Evolutionary conservation across 345 rosid species (phyloP), one percentile per base, ranked within the genome.

Genomic region (Cochlearia excelsa): DNA sequence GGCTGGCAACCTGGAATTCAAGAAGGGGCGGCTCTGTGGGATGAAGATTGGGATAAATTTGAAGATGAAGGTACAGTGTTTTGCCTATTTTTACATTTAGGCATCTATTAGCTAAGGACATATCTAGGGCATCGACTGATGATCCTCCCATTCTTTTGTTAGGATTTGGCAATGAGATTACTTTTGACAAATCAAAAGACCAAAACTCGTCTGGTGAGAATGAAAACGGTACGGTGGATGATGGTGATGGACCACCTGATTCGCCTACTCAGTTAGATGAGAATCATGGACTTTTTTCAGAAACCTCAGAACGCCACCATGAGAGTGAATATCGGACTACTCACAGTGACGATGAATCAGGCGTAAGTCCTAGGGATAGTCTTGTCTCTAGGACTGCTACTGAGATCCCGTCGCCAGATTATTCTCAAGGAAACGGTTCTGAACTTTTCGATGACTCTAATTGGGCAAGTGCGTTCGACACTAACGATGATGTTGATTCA

Each of bases 31-130:
- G 85, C 83, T 65, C 71, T 80, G 40, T 93, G 97, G 99, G 94
- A 89, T 80, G 99, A 93, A 80, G 99, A 89, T 9, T 93, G 99
- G 95, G 99, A 93, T 71, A 89, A 93, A 73, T 89, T 93, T 78
- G 95, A 85, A 80, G 99, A 93, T 80, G 94, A 84, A 82, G 97
- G 99, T 85, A 74, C 69, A 59, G 51, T 66, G 45, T 23, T 38
- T 23, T 26, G 26, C 46, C 56, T 57, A 39, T 71, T 31, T 4
- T 10, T 39, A 65, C 61, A 53, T 46, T 31, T 39, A 39, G 48
- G 34, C 26, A 6, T 55, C 30, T 59, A 16, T 54, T 16, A 9
- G 33, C n/a, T 51, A 59, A 56, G 59, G 7, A 57, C 65, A 35
- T 41, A 27, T 35, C 26, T 41, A 43, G 52, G 54, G 53, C 52